Evolutionary conservation across 2,329 filamentous ascomycete species (phyloP).

Genomic region (Erysiphe neolycopersici): DNA sequence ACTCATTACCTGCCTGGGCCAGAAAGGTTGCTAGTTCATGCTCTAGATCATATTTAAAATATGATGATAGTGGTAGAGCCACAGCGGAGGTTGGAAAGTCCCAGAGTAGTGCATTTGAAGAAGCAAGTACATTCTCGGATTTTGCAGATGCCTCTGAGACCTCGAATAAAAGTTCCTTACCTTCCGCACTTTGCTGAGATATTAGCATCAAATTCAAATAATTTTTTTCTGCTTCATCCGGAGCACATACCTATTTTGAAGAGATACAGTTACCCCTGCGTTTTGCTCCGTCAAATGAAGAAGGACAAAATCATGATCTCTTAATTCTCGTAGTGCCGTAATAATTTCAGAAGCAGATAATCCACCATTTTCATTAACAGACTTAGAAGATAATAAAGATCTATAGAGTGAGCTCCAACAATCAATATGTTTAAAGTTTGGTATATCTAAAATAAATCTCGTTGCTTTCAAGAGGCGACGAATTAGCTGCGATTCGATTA

Average conservation of each 20-base stretch:
- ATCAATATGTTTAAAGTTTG: neutral
- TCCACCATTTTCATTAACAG: neutral
- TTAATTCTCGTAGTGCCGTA: neutral
- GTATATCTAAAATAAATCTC: neutral
- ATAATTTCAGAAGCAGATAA: neutral
- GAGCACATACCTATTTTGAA: slow-evolving; percentile 11
- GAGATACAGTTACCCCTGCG: slow-evolving; percentile 18
- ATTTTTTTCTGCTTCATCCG: neutral
- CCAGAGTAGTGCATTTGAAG: slow-evolving; percentile 25
- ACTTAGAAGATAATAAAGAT: neutral
- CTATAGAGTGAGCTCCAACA: neutral
- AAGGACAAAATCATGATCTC: slow-evolving; percentile 11
- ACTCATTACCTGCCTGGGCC: slow-evolving; percentile 26
- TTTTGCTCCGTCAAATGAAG: slow-evolving; percentile 21
- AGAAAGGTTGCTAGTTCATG: slow-evolving; percentile 23
- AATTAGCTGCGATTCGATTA: slow-evolving; percentile 2
- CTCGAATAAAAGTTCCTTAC: slow-evolving; percentile 22
- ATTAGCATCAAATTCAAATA: neutral
- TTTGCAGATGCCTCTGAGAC: slow-evolving; percentile 30
- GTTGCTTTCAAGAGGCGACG: neutral
- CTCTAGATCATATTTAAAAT: slow-evolving; percentile 19
- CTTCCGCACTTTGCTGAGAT: slow-evolving; percentile 4
- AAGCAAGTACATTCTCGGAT: slow-evolving; percentile 22
- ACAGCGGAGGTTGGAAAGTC: slow-evolving; percentile 30
- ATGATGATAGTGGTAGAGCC: slow-evolving; percentile 17